Evolutionary conservation across 1,284 basidiomycete genomes (phyloP), one percentile per base, ranked within the genome.

Genomic region (Tremellales sp.): DNA sequence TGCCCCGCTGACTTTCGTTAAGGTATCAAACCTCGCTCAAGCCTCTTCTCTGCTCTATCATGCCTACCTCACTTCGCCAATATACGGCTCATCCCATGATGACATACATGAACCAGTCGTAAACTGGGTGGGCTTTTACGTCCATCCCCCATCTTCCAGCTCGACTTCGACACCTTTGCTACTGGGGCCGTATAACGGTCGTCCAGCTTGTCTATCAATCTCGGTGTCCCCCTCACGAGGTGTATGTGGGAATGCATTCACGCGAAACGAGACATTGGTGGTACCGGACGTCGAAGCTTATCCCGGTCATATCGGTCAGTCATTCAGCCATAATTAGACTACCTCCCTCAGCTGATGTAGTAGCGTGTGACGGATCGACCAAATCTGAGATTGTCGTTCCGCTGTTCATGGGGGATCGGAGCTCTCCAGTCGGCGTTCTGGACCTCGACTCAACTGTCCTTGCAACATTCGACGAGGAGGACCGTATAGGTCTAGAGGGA

Each of bases 91-190:
- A n/a, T n/a, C n/a, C n/a, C 25, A 22, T 53, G 2, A 39, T n/a
- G n/a, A 48, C 27, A 17, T 23, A 8, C 36, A 43, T n/a, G 24
- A 41, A 19, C 62, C 70, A 1, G 81, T 85, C 4, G 87, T 92
- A 22, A 92, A 91, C 65, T 93, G 90, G 90, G 84, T 84, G 78
- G 89, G 89, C 19, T 92, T 94, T 75, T 93, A 94, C 74, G 73
- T 92, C 48, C 74, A 81, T 58, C 78, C 84, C 1, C 73, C 76
- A 31, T 72, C 86, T 37, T 46, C 17, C 48, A n/a, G 43, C 42
- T 40, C 35, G 26, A 45, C 54, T 45, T 75, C 89, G 3, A 86
- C 83, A 2, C 53, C 56, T 10, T 76, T 92, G 10, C 75, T 89
- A 36, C 76, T 92, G 3, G 89, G 86, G 0, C 89, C 90, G 0